These are phyloP conservation scores for Actinomucor elegans DNA, from an alignment of 371 early-diverging fungal genomes.

Conservation along the genomic window DNA sequence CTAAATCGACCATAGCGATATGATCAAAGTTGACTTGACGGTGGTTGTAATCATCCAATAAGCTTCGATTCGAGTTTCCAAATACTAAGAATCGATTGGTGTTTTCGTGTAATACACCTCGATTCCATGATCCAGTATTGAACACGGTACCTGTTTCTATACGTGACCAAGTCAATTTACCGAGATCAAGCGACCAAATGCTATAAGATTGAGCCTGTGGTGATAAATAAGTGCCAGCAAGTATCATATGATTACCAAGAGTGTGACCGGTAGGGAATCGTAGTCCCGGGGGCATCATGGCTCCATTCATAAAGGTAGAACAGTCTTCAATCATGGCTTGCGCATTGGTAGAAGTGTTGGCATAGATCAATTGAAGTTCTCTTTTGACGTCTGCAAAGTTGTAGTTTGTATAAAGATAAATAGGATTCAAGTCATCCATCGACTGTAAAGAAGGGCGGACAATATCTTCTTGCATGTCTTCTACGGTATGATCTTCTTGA, in stretches of 20 bases:
- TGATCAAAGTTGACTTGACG: slow-evolving; percentile 72
- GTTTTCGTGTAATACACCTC: slow-evolving; percentile 63
- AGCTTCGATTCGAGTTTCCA: slow-evolving; percentile 68
- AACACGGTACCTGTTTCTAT: slow-evolving; percentile 71
- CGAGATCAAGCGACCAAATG: slow-evolving; percentile 72
- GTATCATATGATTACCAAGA: slow-evolving; percentile 69
- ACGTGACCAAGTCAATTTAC: slow-evolving; percentile 65
- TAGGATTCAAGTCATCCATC: slow-evolving; percentile 29
- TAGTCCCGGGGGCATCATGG: slow-evolving; percentile 70
- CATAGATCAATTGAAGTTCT: slow-evolving; percentile 65
- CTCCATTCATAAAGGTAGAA: slow-evolving; percentile 51
- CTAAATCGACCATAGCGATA: slow-evolving; percentile 63
- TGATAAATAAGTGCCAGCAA: slow-evolving; percentile 75
- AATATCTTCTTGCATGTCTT: background rate
- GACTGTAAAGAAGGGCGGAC: slow-evolving; percentile 16
- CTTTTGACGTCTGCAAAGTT: slow-evolving; percentile 80
- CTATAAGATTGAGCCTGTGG: slow-evolving; percentile 64
- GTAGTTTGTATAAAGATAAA: slow-evolving; percentile 79
- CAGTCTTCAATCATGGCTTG: slow-evolving; percentile 3
- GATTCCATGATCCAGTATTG: slow-evolving; percentile 77
- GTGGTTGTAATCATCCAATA: slow-evolving; percentile 77
- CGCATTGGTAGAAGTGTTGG: slow-evolving; percentile 8
- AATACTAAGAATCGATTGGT: slow-evolving; percentile 72
- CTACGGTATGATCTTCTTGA: background rate
- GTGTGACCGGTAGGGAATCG: slow-evolving; percentile 78